These are phyloP conservation scores for Sonneratia alba DNA, from an alignment of 345 rosid species.

Conservation along the genomic window DNA sequence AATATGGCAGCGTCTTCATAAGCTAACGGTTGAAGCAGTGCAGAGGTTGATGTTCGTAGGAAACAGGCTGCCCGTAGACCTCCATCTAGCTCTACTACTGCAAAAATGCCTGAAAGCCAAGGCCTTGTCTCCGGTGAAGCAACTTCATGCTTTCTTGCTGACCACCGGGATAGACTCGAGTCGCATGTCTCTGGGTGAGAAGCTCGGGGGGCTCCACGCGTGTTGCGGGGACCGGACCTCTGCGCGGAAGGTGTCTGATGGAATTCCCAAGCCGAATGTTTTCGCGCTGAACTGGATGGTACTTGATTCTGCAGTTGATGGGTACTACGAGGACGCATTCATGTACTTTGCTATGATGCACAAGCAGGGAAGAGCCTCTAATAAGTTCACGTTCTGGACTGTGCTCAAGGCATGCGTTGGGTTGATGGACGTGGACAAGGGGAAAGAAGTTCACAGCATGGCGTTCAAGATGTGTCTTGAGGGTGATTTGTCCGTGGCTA, in stretches of 20 bases:
- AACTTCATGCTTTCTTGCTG: slow-evolving; percentile 29
- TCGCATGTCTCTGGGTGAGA: slow-evolving; percentile 16
- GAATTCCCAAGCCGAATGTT: slow-evolving; percentile 21
- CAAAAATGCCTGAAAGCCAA: slow-evolving; percentile 30
- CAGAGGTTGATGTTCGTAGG: neutral
- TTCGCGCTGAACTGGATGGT: slow-evolving; percentile 46
- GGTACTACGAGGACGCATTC: slow-evolving; percentile 25
- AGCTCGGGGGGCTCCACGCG: slow-evolving; percentile 36
- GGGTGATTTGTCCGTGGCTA: slow-evolving; percentile 20
- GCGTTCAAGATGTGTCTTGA: slow-evolving; percentile 18
- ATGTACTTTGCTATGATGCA: slow-evolving; percentile 30
- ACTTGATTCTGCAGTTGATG: slow-evolving; percentile 26
- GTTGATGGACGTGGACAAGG: slow-evolving; percentile 32
- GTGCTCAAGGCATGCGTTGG: slow-evolving; percentile 43
- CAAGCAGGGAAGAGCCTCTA: slow-evolving; percentile 15
- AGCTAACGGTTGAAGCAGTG: neutral
- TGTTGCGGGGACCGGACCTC: slow-evolving; percentile 28
- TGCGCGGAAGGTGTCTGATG: slow-evolving; percentile 20
- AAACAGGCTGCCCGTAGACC: slow-evolving; percentile 3
- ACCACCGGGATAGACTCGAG: slow-evolving; percentile 14
- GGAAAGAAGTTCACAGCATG: slow-evolving; percentile 29
- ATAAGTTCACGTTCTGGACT: slow-evolving; percentile 33
- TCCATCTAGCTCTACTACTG: slow-evolving; percentile 9
- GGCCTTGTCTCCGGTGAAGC: slow-evolving; percentile 24
- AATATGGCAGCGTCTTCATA: neutral